Evolutionary conservation across 257 asterid species (phyloP).

Genomic region (Solanum habrochaites): DNA sequence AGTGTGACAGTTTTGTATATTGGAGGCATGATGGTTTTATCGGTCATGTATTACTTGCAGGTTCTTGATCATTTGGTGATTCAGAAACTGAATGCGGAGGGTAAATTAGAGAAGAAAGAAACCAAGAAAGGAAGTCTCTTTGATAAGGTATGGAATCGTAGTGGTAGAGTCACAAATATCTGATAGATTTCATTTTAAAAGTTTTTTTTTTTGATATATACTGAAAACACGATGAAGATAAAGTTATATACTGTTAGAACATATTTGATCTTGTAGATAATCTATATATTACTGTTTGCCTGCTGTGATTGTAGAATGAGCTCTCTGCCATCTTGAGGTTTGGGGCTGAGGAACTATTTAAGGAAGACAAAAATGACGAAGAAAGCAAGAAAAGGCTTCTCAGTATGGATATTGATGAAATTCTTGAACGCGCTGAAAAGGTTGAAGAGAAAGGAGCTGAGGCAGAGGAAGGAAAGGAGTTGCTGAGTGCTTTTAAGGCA

Average conservation of each 20-base stretch:
- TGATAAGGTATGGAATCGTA: conserved; percentile 60
- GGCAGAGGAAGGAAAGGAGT: conserved; percentile 69
- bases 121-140: conserved; percentile 74
- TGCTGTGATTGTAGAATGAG: conserved; percentile 59
- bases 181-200: background rate
- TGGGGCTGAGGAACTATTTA: conserved; percentile 97
- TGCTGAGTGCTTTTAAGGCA: conserved; percentile 90
- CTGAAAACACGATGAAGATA: background rate
- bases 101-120: conserved; percentile 95
- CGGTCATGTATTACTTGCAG: conserved; percentile 18
- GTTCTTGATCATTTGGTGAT: conserved; percentile 98
- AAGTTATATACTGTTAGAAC: background rate
- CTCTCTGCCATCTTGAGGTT: conserved; percentile 96
- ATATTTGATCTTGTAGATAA: background rate
- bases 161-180: background rate
- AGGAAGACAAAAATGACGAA: conserved; percentile 89
- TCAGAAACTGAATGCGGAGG: conserved; percentile 95
- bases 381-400: conserved; percentile 94
- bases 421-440: conserved; percentile 98
- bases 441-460: conserved; percentile 78
- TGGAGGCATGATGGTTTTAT: background rate
- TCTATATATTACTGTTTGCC: background rate
- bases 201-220: background rate
- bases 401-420: conserved; percentile 92
- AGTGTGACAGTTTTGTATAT: background rate